Base-by-base conservation (phyloP, 345 rosid species). In the Aurinia saxatilis region DNA sequence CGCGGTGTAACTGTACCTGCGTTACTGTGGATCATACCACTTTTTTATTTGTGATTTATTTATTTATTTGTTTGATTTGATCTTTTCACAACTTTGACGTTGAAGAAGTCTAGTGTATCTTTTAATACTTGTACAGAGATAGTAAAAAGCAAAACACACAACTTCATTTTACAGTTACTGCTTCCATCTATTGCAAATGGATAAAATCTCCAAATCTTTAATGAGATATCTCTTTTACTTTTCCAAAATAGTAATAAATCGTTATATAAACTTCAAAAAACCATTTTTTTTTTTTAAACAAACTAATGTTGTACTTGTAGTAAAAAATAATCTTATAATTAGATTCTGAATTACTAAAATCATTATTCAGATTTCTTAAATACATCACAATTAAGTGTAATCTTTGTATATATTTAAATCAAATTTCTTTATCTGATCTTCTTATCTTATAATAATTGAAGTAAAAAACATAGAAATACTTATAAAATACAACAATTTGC, bases 71-170 rank as follows among this genome's bases (percentile, higher is more conserved):
- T 59, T 11, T 50, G 17, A 15, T 44, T 69, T 70, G 68, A 62
- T 70, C 13, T 31, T 37, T 63, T 70, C 74, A 39, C 31, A 39
- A 38, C 10, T 63, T 63, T 63, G 74, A 70, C 64, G 55, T 70
- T 63, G 65, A 47, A 63, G 21, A 56, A 63, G 68, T 62, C 67
- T 68, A 2, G 10, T 67, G 13, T 57, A 13, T 27, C 69, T 34
- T 56, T 37, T 54, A 34, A 53, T 65, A 44, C 36, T 23, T 66
- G 57, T 31, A 29, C 39, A 56, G 29, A 21, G 25, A 4, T 4
- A 2, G 4, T 21, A 21, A 37, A 34, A 25, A n/a, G 31, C 6
- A 36, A 25, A 25, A 3, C n/a, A 46, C 56, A 66, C 46, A 58
- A 55, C 16, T 54, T 23, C 29, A 54, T 39, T 10, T 7, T 34